Evolutionary conservation across 2,329 filamentous ascomycete species (phyloP).

Genomic region (Colletotrichum musicola): DNA sequence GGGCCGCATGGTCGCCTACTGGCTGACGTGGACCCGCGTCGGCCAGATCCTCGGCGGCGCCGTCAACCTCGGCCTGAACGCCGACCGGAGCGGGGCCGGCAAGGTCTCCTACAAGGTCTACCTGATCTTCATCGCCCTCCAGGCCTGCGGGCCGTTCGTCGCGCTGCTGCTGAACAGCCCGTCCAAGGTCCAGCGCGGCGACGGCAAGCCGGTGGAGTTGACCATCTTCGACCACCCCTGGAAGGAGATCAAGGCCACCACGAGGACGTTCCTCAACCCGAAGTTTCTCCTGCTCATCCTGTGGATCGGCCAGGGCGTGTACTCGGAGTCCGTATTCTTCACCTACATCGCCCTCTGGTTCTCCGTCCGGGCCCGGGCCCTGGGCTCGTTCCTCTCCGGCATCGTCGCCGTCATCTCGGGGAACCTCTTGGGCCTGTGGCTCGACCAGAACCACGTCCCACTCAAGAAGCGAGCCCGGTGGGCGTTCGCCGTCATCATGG

Average conservation of each 20-base stretch:
- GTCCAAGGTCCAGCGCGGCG: slow-evolving; percentile 56
- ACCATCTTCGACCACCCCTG: slow-evolving; percentile 58
- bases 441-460: slow-evolving; percentile 66
- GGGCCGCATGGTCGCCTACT: slow-evolving; percentile 72
- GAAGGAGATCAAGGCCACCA: slow-evolving; percentile 69
- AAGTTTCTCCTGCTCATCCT: slow-evolving; percentile 62
- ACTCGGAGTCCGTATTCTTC: slow-evolving; percentile 55
- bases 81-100: slow-evolving; percentile 55
- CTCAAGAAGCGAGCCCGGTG: slow-evolving; percentile 65
- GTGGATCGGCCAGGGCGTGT: slow-evolving; percentile 64
- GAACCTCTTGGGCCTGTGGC: slow-evolving; percentile 71
- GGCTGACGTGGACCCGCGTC: slow-evolving; percentile 70
- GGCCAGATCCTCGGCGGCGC: slow-evolving; percentile 65
- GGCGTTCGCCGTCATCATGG: slow-evolving; percentile 63
- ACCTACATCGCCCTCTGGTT: slow-evolving; percentile 62
- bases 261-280: slow-evolving; percentile 56
- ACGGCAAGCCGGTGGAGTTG: slow-evolving; percentile 52
- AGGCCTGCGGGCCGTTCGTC: slow-evolving; percentile 59
- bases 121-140: slow-evolving; percentile 56
- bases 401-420: slow-evolving; percentile 72
- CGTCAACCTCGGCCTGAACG: slow-evolving; percentile 63
- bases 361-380: slow-evolving; percentile 60
- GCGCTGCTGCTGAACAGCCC: slow-evolving; percentile 60
- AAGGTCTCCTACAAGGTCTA: slow-evolving; percentile 59
- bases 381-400: slow-evolving; percentile 59